Evolutionary conservation across 1,284 basidiomycete species (phyloP).

Genomic region (Marasmius sp.): DNA sequence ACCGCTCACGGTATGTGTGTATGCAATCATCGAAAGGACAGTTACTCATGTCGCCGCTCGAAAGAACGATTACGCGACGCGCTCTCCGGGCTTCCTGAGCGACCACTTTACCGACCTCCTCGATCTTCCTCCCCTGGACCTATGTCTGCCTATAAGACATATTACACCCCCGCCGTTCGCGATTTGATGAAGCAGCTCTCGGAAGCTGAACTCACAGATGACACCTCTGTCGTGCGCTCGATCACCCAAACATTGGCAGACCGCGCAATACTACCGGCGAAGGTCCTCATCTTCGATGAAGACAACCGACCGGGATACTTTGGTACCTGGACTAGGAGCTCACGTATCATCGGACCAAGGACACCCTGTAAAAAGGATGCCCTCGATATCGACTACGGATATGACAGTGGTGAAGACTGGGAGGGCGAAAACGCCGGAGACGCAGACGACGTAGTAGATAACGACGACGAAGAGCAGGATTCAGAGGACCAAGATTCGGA

Average conservation of each 20-base stretch:
- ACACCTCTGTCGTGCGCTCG: conserved; percentile 58
- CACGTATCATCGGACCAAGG: conserved; percentile 69
- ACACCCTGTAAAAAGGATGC: conserved; percentile 72
- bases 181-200: conserved; percentile 62
- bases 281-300: conserved; percentile 73
- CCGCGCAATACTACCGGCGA: conserved; percentile 61
- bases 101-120: conserved; percentile 3
- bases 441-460: conserved; percentile 71
- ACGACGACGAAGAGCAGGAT: conserved; percentile 63
- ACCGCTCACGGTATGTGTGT: conserved; percentile 36
- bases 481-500: conserved; percentile 69
- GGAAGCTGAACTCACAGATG: conserved; percentile 76
- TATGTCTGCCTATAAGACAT: conserved; percentile 27
- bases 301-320: conserved; percentile 83
- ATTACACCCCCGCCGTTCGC: conserved; percentile 40
- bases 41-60: neutral
- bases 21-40: neutral
- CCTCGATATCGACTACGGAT: conserved; percentile 73
- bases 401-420: conserved; percentile 88
- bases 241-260: conserved; percentile 57
- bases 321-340: conserved; percentile 83
- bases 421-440: conserved; percentile 65
- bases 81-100: conserved; percentile 30
- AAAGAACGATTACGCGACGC: conserved; percentile 45
- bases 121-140: conserved; percentile 6